phyloP scores from a whole-genome alignment of 2,329 filamentous ascomycete species.

The Phaeosphaeriaceae sp. region DNA sequence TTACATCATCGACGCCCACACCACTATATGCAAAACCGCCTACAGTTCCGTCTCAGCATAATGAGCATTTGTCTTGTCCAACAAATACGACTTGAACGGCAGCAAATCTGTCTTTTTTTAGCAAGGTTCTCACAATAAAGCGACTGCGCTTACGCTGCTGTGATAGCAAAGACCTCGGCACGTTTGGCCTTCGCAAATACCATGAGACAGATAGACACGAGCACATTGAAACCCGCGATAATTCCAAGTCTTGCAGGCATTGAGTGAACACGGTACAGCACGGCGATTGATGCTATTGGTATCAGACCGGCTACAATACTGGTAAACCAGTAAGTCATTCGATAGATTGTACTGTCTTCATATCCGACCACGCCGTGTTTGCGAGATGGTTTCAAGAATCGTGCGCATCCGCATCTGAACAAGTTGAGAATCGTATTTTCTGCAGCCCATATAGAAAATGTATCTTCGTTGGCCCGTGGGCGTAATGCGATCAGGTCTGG shows the following conservation, averaged over 20 bases:
- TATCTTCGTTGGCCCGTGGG: conserved; percentile 1
- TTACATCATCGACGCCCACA: no score
- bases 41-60: no score
- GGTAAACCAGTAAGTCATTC: conserved; percentile 23
- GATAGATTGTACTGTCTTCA: conserved; percentile 17
- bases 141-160: conserved; percentile 26
- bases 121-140: no score
- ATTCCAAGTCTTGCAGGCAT: conserved; percentile 15
- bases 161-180: conserved; percentile 32
- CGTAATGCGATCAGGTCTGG: conserved; percentile 19
- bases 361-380: conserved; percentile 9
- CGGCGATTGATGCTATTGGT: conserved; percentile 26
- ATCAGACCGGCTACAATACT: conserved; percentile 27
- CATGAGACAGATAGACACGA: conserved; percentile 26
- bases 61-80: no score
- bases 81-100: no score
- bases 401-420: conserved; percentile 10
- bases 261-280: conserved; percentile 18
- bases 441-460: not conserved
- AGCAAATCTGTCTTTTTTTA: no score
- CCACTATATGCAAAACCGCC: no score
- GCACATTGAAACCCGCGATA: conserved; percentile 30
- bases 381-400: conserved; percentile 15
- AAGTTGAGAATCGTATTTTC: not conserved
- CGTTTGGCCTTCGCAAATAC: conserved; percentile 29